Evolutionary conservation across 2,329 filamentous ascomycete genomes (phyloP), one percentile per base, ranked within the genome.

Genomic region (Thyridium curvatum): DNA sequence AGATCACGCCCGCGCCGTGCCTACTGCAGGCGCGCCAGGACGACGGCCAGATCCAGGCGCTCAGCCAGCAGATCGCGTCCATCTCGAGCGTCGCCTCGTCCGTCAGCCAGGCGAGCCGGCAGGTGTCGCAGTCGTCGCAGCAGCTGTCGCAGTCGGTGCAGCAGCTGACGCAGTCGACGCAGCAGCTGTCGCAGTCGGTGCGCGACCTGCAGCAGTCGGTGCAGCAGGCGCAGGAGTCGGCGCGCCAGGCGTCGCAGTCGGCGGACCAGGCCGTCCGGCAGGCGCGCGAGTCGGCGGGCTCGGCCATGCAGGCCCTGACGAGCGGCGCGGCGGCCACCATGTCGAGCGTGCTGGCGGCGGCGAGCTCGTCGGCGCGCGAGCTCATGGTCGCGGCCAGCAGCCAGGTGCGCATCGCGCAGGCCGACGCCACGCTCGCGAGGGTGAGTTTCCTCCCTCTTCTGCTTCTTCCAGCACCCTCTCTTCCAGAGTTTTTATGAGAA

Each of bases 161-260:
- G 26, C 51, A 54, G 44, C 47, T 54, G 26, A 45, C 47, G 14
- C 58, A 60, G 41, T 53, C 52, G 18, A 52, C 48, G 28, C 50
- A 52, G 43, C 59, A 54, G 35, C 49, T 60, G 33, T 49, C 47
- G 21, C 52, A 59, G 41, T 57, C 50, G 17, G 41, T 51, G n/a
- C 46, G 47, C 34, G 38, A 43, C 31, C 44, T 54, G 34, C 44
- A 47, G 35, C 41, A 49, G 14, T 48, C 48, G 32, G 45, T 45
- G 3, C 51, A 49, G 36, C 44, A 48, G 41, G 49, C 50, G 13
- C 44, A 47, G 37, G 49, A 55, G 34, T 44, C 45, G n/a, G 51
- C 46, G 3, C 45, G 48, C 39, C 42, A 45, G 38, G 47, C 50
- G 29, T 40, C 37, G 30, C 41, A 53, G 3, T 37, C 45, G 10